Base-by-base conservation (phyloP, 1,284 basidiomycete genomes). In the Apiotrichum brassicae region DNA sequence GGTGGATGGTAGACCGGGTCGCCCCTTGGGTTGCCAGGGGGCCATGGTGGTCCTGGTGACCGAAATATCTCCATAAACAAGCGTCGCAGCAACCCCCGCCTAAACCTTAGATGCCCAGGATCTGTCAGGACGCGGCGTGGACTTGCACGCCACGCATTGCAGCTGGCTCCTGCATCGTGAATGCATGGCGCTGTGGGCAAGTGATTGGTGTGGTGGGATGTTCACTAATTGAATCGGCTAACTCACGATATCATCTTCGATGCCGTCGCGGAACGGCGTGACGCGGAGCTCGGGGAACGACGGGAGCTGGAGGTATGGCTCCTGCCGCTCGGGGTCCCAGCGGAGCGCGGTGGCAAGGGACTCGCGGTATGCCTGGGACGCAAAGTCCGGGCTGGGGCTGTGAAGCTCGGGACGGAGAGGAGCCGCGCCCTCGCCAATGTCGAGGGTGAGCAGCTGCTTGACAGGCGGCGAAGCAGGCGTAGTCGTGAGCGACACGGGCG, bases 271-370 rank as follows among this genome's bases (percentile, higher is more conserved):
- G 24, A 56, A 53, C 9, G 57, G 59, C 20, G 51, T 51, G 12
- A 61, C 20, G 20, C 61, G 51, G 16, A 61, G 43, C 24, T 49
- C 41, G 14, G 60, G 60, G 39, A 49, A 58, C 1, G 51, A 51
- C 6, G 61, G 57, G 4, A 59, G 47, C 44, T 59, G 61, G 43
- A 63, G 57, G 44, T 63, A 63, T 7, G 54, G 48, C 45, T 61
- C 59, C 23, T 53, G 36, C 26, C 56, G 41, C 18, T 48, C 54
- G 5, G 19, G 14, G 53, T 63, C 61, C 57, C 57, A 63, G 16
- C 51, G 46, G 24, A 61, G 46, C 30, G 39, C 44, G 16, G 37
- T 30, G 12, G 45, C 43, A 8, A 57, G 23, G 1, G 46, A 34
- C 12, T 23, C 32, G 16, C 18, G 18, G 45, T 56, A 56, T 4